Evolutionary conservation across 805 yeast species (phyloP).

Genomic region (Nakazawaea anatomiae): DNA sequence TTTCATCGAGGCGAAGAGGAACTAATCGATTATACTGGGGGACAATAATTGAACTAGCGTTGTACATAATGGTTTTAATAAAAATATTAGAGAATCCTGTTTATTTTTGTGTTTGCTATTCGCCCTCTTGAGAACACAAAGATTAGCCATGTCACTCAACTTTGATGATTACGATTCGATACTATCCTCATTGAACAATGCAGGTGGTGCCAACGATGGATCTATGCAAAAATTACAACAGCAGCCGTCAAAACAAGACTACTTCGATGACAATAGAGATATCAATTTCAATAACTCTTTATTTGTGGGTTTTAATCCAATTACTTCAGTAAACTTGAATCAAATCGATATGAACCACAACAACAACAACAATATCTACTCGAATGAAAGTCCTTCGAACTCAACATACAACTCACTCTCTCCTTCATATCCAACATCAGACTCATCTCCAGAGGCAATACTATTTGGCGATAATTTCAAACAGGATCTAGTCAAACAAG

Average conservation of each 20-base stretch:
- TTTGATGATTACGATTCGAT: slow-evolving; percentile 25
- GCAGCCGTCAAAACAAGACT: not conserved
- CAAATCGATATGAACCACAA: slow-evolving; percentile 3
- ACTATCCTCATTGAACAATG: slow-evolving; percentile 18
- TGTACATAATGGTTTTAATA: not conserved
- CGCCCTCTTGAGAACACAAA: not conserved
- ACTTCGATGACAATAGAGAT: not conserved
- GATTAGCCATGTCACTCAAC: slow-evolving; percentile 14
- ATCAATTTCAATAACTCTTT: not conserved
- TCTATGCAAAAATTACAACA: not conserved
- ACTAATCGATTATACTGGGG: not conserved
- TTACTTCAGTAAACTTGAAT: slow-evolving; percentile 1
- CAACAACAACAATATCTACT: not conserved
- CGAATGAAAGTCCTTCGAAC: not conserved
- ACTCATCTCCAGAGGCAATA: slow-evolving; percentile 31
- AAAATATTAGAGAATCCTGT: not conserved
- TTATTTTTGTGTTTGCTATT: not conserved
- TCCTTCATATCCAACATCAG: slow-evolving; percentile 24
- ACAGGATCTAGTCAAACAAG: not conserved
- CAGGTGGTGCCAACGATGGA: not conserved
- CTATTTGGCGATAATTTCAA: slow-evolving; percentile 14
- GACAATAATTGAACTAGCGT: not conserved
- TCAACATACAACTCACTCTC: slow-evolving; percentile 20
- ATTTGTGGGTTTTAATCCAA: slow-evolving; percentile 2
- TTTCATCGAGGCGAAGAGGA: not conserved